Evolutionary conservation across 176 grass and related monocot species (phyloP).

Genomic region (Elymus sibiricus): DNA sequence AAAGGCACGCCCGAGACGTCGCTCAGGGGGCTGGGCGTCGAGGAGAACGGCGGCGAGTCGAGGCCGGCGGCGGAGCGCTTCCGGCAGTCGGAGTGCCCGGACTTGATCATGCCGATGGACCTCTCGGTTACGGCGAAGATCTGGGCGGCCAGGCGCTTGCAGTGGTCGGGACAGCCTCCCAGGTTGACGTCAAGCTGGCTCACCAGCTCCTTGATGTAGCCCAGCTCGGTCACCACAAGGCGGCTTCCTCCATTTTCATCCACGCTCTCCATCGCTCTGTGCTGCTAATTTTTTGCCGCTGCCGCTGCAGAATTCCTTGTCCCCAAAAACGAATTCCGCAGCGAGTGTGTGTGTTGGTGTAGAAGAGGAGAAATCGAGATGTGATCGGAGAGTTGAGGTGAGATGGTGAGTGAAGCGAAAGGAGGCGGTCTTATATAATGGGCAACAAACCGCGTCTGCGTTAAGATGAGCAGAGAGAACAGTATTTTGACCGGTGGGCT

Average conservation of each 20-base stretch:
- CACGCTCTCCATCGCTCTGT: constrained; percentile 21
- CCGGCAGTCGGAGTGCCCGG: not conserved
- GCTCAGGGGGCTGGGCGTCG: constrained; percentile 31
- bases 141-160: constrained; percentile 41
- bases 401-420: not conserved
- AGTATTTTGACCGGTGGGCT: constrained; percentile 12
- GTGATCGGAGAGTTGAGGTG: not conserved
- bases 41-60: not conserved
- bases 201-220: constrained; percentile 47
- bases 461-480: not conserved
- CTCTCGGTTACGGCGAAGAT: constrained; percentile 39
- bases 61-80: constrained; percentile 17
- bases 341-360: not conserved
- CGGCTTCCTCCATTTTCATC: constrained; percentile 26
- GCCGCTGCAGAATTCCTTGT: not conserved
- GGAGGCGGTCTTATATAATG: not conserved
- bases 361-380: not conserved
- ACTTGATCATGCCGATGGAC: constrained; percentile 50
- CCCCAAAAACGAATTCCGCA: not conserved
- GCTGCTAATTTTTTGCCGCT: not conserved
- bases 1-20: constrained; percentile 42
- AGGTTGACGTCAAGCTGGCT: constrained; percentile 47
- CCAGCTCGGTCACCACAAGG: constrained; percentile 45
- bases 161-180: constrained; percentile 9
- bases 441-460: not conserved